Evolutionary conservation across 805 yeast genomes (phyloP).

Genomic region (Naumovozyma dairenensis): DNA sequence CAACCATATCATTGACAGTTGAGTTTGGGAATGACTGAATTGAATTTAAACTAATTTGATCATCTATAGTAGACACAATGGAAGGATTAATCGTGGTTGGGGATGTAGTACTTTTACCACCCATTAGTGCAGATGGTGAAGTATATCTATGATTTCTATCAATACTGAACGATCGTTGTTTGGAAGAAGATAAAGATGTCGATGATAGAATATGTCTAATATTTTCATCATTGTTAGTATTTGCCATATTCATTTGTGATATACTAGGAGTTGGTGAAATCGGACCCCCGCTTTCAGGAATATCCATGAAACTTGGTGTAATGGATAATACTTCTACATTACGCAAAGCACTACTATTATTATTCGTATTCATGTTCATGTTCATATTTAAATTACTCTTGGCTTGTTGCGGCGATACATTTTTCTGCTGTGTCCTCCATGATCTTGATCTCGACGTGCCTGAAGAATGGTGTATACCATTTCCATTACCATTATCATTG

Average conservation of each 20-base stretch:
- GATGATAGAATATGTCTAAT: neutral
- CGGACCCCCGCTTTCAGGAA: conserved; percentile 20
- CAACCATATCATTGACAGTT: conserved; percentile 3
- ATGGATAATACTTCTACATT: conserved; percentile 33
- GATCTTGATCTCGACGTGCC: neutral
- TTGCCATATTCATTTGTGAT: neutral
- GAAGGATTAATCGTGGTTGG: conserved; percentile 14
- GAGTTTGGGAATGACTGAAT: conserved; percentile 10
- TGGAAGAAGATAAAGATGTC: conserved; percentile 1
- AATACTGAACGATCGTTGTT: conserved; percentile 14
- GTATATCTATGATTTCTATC: conserved; percentile 14
- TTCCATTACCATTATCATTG: conserved; percentile 1
- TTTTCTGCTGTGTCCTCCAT: neutral
- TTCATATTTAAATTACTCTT: conserved; percentile 1
- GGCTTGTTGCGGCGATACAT: neutral
- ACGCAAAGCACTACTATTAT: conserved; percentile 15
- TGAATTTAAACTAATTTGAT: conserved; percentile 8
- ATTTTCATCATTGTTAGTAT: neutral
- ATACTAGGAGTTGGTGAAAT: conserved; percentile 1
- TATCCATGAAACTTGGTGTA: conserved; percentile 35
- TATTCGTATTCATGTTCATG: conserved; percentile 4
- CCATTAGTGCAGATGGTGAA: conserved; percentile 8
- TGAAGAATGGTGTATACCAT: conserved; percentile 1
- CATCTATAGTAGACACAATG: conserved; percentile 11
- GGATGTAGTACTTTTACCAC: conserved; percentile 8